Percentiles rank a stretch among this genome's conserved stretches.
phyloP scores from a whole-genome alignment of 2,329 filamentous ascomycete species.

The Talaromyces atroroseus region DNA sequence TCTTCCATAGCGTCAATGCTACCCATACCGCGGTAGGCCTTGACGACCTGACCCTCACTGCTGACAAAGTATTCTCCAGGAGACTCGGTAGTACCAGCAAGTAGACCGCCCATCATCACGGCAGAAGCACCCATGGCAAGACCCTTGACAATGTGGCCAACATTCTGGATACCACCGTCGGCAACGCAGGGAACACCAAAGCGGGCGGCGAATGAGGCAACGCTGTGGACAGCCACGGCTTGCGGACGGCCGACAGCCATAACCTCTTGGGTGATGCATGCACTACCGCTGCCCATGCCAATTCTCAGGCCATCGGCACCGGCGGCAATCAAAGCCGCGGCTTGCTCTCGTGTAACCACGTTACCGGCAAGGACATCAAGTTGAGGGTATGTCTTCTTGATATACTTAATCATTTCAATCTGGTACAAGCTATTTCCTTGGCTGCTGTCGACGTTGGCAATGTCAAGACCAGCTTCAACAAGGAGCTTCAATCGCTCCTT shows the following conservation, averaged over 20 bases:
- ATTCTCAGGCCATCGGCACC: conserved; percentile 96
- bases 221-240: conserved; percentile 85
- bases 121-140: conserved; percentile 89
- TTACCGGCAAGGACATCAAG: conserved; percentile 97
- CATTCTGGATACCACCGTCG: conserved; percentile 95
- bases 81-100: conserved; percentile 95
- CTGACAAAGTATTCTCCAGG: conserved; percentile 95
- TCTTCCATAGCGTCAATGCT: conserved; percentile 99
- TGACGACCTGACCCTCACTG: conserved; percentile 94
- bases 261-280: conserved; percentile 98
- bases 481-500: conserved; percentile 80
- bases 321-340: conserved; percentile 82
- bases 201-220: conserved; percentile 79
- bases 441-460: conserved; percentile 91
- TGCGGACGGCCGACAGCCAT: conserved; percentile 98
- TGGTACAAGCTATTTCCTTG: conserved; percentile 99
- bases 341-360: conserved; percentile 95
- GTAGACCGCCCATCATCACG: conserved; percentile 98
- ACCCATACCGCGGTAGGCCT: conserved; percentile 98
- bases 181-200: conserved; percentile 98
- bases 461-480: conserved; percentile 89
- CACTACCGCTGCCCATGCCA: conserved; percentile 96
- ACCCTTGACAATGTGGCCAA: conserved; percentile 98
- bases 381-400: conserved; percentile 78
- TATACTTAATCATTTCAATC: conserved; percentile 95